Conservation (phyloP, 2,329 filamentous ascomycete species). For the Colletotrichum destructivum region DNA sequence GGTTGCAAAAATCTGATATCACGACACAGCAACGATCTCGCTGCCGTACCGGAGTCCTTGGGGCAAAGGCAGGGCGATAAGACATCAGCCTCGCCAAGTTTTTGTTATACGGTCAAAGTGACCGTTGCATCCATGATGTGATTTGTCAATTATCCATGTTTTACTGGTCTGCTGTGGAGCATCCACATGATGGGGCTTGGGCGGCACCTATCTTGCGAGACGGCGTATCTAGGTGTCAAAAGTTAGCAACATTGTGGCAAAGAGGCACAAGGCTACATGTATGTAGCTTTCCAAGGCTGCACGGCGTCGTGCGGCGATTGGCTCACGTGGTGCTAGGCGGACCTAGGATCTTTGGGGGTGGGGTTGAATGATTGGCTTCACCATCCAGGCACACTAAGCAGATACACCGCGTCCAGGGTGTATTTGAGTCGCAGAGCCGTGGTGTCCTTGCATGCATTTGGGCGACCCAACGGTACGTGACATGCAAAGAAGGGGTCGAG, state of each 20-base stretch:
- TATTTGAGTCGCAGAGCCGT: slow-evolving; percentile 19
- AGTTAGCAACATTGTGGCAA: slow-evolving; percentile 26
- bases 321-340: not conserved
- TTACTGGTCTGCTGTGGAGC: not conserved
- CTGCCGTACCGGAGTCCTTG: not conserved
- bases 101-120: slow-evolving; percentile 9
- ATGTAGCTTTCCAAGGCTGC: slow-evolving; percentile 2
- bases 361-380: slow-evolving; percentile 15
- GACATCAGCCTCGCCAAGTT: not conserved
- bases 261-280: slow-evolving; percentile 2
- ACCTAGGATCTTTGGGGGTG: slow-evolving; percentile 11
- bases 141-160: not conserved
- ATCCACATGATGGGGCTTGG: not conserved
- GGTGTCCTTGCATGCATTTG: not conserved
- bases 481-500: not conserved
- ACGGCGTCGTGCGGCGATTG: slow-evolving; percentile 9
- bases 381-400: not conserved
- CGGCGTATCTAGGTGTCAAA: slow-evolving; percentile 2
- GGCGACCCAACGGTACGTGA: slow-evolving; percentile 10
- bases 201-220: slow-evolving; percentile 15
- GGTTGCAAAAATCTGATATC: slow-evolving; percentile 1
- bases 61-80: slow-evolving; percentile 8
- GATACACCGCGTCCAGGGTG: not conserved
- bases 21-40: not conserved
- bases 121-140: not conserved